Conservation (phyloP, 148 eudicot genomes). For the Polygonum aviculare region DNA sequence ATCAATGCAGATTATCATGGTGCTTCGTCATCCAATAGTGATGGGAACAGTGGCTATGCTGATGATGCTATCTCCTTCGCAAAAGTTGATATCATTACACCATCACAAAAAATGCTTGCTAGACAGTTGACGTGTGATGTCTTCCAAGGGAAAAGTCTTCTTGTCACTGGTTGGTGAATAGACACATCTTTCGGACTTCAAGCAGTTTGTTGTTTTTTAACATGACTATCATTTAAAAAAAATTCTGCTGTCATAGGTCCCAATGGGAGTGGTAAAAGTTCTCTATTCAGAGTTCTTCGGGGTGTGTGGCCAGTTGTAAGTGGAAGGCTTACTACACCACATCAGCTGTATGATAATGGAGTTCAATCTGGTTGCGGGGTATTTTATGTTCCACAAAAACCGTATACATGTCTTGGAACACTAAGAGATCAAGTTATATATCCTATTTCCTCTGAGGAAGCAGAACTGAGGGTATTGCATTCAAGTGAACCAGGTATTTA, state of each 20-base stretch:
- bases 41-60: conserved; percentile 23
- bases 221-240: background rate
- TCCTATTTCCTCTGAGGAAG: conserved; percentile 75
- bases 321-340: conserved; percentile 62
- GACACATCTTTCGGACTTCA: background rate
- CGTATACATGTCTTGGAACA: conserved; percentile 92
- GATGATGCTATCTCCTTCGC: conserved; percentile 57
- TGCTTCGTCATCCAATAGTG: conserved; percentile 23
- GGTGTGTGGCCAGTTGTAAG: conserved; percentile 85
- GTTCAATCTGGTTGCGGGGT: conserved; percentile 54
- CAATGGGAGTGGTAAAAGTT: conserved; percentile 98
- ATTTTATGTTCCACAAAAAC: conserved; percentile 86
- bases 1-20: conserved; percentile 37
- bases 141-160: conserved; percentile 70
- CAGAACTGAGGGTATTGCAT: conserved; percentile 46
- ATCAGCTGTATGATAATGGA: conserved; percentile 40
- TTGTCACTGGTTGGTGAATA: conserved; percentile 75
- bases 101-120: conserved; percentile 71
- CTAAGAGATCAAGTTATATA: conserved; percentile 92
- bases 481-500: conserved; percentile 24
- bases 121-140: conserved; percentile 67
- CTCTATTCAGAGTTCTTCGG: conserved; percentile 86
- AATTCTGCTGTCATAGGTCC: conserved; percentile 52
- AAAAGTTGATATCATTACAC: conserved; percentile 83
- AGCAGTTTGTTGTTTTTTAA: background rate